These are phyloP conservation scores for Zygosaccharomyces pseudobailii DNA, from an alignment of 1,139 yeast species.

Conservation along the genomic window DNA sequence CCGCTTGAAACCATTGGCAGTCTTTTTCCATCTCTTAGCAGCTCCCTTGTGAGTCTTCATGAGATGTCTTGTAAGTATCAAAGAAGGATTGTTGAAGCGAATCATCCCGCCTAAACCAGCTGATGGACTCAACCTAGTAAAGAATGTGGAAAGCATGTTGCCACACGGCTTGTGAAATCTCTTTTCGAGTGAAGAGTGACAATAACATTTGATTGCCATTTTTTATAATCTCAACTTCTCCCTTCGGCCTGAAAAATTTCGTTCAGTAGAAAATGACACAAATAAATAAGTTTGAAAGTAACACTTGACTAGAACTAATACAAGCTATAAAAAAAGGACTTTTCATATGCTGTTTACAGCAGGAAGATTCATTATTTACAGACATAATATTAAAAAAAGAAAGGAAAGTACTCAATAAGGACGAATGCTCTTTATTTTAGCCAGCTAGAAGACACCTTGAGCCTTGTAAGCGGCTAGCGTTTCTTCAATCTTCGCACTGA, in stretches of 20 bases:
- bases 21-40: constrained; percentile 77
- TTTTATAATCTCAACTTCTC: too few species aligned
- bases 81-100: constrained; percentile 12
- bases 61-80: constrained; percentile 31
- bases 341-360: constrained; percentile 1
- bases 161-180: not conserved
- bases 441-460: constrained; percentile 20
- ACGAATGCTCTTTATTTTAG: not conserved
- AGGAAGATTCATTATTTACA: constrained; percentile 11
- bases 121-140: constrained; percentile 8
- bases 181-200: too few species aligned
- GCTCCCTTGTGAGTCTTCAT: constrained; percentile 48
- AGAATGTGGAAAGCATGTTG: constrained; percentile 9
- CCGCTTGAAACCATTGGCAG: constrained; percentile 55
- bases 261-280: not conserved
- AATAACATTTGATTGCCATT: too few species aligned
- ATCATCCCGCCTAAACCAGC: constrained; percentile 2
- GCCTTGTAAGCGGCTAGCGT: constrained; percentile 37
- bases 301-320: not conserved
- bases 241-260: too few species aligned
- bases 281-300: not conserved
- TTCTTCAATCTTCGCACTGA: constrained; percentile 44
- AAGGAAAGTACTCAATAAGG: not conserved
- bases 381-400: constrained; percentile 7
- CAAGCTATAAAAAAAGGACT: not conserved